Evolutionary conservation across 768 basidiomycete genomes (phyloP).

Genomic region (Tulasnella sp.): DNA sequence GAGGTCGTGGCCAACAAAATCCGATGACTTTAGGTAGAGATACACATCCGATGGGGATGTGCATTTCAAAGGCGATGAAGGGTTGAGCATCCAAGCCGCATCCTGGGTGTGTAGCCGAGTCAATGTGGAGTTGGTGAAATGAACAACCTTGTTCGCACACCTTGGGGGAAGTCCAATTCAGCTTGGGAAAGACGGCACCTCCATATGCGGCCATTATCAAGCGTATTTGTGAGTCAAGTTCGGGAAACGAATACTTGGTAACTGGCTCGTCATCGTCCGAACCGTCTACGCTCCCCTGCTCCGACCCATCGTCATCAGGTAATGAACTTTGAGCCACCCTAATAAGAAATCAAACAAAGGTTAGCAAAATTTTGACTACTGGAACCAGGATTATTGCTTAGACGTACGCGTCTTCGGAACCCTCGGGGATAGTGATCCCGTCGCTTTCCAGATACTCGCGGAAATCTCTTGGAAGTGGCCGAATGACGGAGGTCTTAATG

Average conservation of each 20-base stretch:
- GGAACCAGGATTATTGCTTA: background rate
- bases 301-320: constrained; percentile 62
- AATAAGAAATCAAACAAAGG: too few relatives aligned
- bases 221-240: constrained; percentile 74
- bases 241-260: constrained; percentile 70
- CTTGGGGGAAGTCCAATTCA: constrained; percentile 95
- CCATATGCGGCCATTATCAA: constrained; percentile 64
- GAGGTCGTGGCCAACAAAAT: constrained; percentile 84
- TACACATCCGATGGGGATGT: constrained; percentile 88
- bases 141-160: constrained; percentile 47
- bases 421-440: constrained; percentile 80
- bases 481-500: constrained; percentile 75
- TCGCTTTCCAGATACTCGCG: constrained; percentile 77
- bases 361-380: too few relatives aligned
- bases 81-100: constrained; percentile 86
- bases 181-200: constrained; percentile 86
- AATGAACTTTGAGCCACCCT: constrained; percentile 61
- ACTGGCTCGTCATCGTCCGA: constrained; percentile 44
- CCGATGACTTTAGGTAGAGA: constrained; percentile 87
- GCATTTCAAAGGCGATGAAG: constrained; percentile 83
- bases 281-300: constrained; percentile 46
- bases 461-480: constrained; percentile 67
- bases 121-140: background rate
- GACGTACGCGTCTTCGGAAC: constrained; percentile 73
- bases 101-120: constrained; percentile 58